Conservation (phyloP, 2,329 filamentous ascomycete species). For the Aspergillus melleus region DNA sequence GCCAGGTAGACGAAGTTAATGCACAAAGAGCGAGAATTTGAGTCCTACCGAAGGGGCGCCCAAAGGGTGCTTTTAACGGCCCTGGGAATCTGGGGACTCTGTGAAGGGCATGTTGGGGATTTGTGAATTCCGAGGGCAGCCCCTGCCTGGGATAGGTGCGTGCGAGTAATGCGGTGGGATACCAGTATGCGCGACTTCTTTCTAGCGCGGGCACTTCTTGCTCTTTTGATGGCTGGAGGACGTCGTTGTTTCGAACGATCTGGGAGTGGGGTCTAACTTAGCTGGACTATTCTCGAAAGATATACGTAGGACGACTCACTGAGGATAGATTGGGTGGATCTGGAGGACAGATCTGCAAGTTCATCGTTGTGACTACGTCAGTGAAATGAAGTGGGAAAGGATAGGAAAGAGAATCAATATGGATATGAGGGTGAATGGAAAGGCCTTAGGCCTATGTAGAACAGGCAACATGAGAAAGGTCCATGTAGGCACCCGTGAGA, state of each 20-base stretch:
- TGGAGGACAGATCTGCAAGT: too few species aligned
- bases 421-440: too few species aligned
- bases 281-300: too few species aligned
- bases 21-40: conserved; percentile 3
- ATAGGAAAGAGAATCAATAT: too few species aligned
- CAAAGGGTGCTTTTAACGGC: not conserved
- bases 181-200: conserved; percentile 17
- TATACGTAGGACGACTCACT: too few species aligned
- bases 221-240: not conserved
- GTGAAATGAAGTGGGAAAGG: too few species aligned
- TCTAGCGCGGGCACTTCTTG: conserved; percentile 1
- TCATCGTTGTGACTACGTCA: too few species aligned
- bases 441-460: too few species aligned
- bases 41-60: conserved; percentile 1
- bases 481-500: too few species aligned
- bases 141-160: not conserved
- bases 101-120: conserved; percentile 11
- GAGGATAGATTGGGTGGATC: too few species aligned
- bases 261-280: not conserved
- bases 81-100: conserved; percentile 12
- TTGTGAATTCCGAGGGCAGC: conserved; percentile 5
- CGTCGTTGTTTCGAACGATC: not conserved
- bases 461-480: too few species aligned
- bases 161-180: conserved; percentile 9
- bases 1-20: conserved; percentile 11